A percentile compares a stretch with the other conserved stretches of the same genome.
These are phyloP conservation scores for Arthroderma sp. DNA, from an alignment of 2,329 filamentous ascomycete species.

Conservation along the genomic window DNA sequence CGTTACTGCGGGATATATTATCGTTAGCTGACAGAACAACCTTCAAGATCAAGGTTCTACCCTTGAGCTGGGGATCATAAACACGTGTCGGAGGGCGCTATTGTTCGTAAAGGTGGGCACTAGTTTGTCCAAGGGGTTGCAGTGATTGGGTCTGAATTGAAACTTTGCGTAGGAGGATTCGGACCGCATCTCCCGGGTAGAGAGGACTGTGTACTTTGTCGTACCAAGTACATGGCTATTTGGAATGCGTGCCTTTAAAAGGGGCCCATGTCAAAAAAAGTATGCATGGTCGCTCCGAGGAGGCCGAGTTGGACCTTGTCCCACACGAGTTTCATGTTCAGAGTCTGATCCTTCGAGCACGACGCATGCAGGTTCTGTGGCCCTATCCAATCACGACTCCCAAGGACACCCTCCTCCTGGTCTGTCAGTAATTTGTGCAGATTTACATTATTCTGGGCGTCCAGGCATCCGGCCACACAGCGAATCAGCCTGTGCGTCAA, in stretches of 20 bases:
- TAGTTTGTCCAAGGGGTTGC: background rate
- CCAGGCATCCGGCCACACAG: background rate
- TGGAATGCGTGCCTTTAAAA: background rate
- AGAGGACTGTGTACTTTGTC: background rate
- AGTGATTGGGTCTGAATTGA: background rate
- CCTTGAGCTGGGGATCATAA: slow-evolving; percentile 5
- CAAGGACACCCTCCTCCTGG: background rate
- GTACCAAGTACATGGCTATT: background rate
- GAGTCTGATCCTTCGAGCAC: slow-evolving; percentile 3
- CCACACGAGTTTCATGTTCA: slow-evolving; percentile 6
- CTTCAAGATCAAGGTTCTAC: slow-evolving; percentile 5
- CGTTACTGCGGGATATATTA: slow-evolving; percentile 3
- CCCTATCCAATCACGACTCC: background rate
- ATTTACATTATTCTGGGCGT: background rate
- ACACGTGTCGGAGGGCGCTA: background rate
- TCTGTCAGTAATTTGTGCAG: slow-evolving; percentile 1
- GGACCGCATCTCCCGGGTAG: slow-evolving; percentile 1
- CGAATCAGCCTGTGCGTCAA: background rate
- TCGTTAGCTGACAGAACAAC: slow-evolving; percentile 2
- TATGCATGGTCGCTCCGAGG: slow-evolving; percentile 1
- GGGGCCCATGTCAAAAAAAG: background rate
- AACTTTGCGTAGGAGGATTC: slow-evolving; percentile 1
- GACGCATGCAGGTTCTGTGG: background rate
- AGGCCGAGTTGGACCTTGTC: slow-evolving; percentile 6
- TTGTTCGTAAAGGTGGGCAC: background rate